phyloP scores from a whole-genome alignment of 2,329 filamentous ascomycete species.

The Fusarium protoensiforme region DNA sequence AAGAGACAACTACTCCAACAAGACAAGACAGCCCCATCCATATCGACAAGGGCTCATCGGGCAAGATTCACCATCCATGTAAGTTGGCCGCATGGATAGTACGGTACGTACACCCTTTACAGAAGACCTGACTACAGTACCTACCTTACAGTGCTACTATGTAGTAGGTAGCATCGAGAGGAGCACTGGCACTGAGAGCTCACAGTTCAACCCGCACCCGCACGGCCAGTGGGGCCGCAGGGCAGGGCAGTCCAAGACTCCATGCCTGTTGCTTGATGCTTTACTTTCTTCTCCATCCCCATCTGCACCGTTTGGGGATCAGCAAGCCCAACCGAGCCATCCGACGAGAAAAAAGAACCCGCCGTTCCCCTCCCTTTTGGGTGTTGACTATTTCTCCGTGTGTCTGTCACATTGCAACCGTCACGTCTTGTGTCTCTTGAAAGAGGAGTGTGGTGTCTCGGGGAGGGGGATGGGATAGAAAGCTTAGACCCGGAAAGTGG shows the following conservation, averaged over 20 bases:
- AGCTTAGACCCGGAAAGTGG: background rate
- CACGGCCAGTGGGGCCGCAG: constrained; percentile 20
- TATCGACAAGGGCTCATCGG: constrained; percentile 29
- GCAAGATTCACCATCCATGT: constrained; percentile 29
- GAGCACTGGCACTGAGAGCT: background rate
- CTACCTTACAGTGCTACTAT: constrained; percentile 3
- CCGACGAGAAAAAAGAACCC: constrained; percentile 12
- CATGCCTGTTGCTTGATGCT: constrained; percentile 2
- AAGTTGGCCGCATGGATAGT: constrained; percentile 35
- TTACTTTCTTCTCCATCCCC: background rate
- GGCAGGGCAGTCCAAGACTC: background rate
- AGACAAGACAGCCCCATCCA: constrained; percentile 19
- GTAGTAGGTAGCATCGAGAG: constrained; percentile 21
- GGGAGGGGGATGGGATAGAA: background rate
- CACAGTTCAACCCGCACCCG: background rate
- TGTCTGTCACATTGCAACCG: constrained; percentile 6
- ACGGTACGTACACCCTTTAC: constrained; percentile 11
- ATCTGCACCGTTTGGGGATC: constrained; percentile 16
- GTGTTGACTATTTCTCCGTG: background rate
- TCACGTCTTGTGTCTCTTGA: constrained; percentile 15
- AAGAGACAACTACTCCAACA: constrained; percentile 5
- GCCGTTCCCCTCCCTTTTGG: background rate
- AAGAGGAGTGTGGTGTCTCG: background rate
- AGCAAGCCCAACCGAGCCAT: constrained; percentile 29
- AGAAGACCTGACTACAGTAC: background rate